Evolutionary conservation across 108 stramenopile genomes (phyloP), one percentile per base, ranked within the genome.

Genomic region (Licmophora abbreviata): DNA sequence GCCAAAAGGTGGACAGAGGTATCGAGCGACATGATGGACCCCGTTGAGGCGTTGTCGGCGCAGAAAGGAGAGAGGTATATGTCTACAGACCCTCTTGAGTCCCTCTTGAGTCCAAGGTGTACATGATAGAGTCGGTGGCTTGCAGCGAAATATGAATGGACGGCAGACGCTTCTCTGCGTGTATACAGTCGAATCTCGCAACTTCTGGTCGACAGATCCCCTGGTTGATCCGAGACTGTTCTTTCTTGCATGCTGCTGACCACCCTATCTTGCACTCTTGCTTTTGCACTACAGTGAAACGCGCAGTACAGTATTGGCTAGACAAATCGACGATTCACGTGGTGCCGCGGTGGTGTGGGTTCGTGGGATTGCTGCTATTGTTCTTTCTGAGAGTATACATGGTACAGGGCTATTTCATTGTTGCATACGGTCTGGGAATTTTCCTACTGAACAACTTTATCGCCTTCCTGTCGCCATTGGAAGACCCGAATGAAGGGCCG

Each of bases 401-500:
- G 43, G 55, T 96, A 9, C 89, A 99, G 51, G 97, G 95, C 10
- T 99, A 93, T 73, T 99, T 95, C 69, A 97, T 99, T 60, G 92
- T 99, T 22, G 96, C 98, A 1, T 99, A 99, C 73, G 98, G 95
- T 1, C 76, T 99, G 33, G 98, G 98, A 26, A 97, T 99, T 28
- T 99, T 83, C 60, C 89, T 99, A 23, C 69, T 99, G 54, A 99
- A 99, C 66, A 94, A 97, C 59, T 94, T 99, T 61, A 98, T 99
- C 62, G 96, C 95, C 41, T 99, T 99, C 60, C 69, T 99, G 24
- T 84, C 88, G 21, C 98, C 98, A 7, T 58, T 92, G 59, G 91
- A 94, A 24, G 92, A 94, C 55, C 95, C 94, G 1, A 64, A 58
- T 24, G 75, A 77, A 38, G 73, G 69, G 18, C 63, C 74, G 7